Percentiles rank a stretch among this genome's conserved stretches.
Evolutionary conservation across 495 filamentous ascomycete genomes (phyloP).

Genomic region (Annulohypoxylon bovei): DNA sequence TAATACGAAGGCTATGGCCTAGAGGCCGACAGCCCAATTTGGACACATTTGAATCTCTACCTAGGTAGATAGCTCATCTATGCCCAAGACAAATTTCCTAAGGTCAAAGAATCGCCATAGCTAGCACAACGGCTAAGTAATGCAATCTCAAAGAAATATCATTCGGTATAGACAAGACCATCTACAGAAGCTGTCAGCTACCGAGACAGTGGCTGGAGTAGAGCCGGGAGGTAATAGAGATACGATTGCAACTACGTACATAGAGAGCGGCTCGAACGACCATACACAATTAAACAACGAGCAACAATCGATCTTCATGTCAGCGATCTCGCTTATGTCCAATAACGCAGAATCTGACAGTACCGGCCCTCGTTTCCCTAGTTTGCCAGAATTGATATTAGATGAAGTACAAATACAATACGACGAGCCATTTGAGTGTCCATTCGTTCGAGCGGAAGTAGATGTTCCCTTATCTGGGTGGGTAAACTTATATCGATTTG

Average conservation of each 20-base stretch:
- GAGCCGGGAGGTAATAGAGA: too few species aligned
- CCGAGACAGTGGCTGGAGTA: too few species aligned
- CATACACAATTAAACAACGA: too few species aligned
- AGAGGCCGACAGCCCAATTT: not conserved
- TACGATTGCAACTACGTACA: too few species aligned
- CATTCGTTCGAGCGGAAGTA: too few species aligned
- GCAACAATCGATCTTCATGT: too few species aligned
- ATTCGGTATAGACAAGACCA: too few species aligned
- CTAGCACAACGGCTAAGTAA: not conserved
- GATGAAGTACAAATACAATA: not conserved
- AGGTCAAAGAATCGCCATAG: not conserved
- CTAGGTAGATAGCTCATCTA: not conserved
- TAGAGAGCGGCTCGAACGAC: too few species aligned
- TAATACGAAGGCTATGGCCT: not conserved
- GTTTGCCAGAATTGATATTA: not conserved
- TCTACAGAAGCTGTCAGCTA: too few species aligned
- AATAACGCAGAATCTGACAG: not conserved
- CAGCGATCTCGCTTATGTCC: not conserved
- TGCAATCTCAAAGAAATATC: too few species aligned
- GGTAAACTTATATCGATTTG: not conserved
- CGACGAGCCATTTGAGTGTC: not conserved
- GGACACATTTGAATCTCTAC: not conserved
- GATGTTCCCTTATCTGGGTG: too few species aligned
- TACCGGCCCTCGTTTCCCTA: not conserved
- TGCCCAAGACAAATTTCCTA: not conserved